Evolutionary conservation across 2,329 filamentous ascomycete species (phyloP).

Genomic region (Aspergillus transmontanensis): DNA sequence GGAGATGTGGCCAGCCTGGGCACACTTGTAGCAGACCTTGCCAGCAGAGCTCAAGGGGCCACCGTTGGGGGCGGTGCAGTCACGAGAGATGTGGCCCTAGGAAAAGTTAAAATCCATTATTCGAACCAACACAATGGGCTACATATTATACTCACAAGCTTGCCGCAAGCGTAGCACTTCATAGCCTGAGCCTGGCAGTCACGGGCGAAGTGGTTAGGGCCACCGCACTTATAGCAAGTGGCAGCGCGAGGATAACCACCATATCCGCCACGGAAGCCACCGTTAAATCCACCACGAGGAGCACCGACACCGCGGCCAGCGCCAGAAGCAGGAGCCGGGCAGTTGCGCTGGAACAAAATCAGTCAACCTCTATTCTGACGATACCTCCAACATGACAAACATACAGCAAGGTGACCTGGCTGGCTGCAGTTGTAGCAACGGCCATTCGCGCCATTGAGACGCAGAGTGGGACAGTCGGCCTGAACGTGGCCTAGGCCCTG

Average conservation of each 20-base stretch:
- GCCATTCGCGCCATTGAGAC: conserved; percentile 79
- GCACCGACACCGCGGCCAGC: conserved; percentile 67
- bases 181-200: conserved; percentile 98
- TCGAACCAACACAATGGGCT: neutral
- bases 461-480: conserved; percentile 96
- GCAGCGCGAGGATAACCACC: conserved; percentile 58
- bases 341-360: conserved; percentile 65
- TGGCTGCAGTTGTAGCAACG: conserved; percentile 98
- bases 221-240: conserved; percentile 71
- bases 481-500: conserved; percentile 98
- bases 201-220: conserved; percentile 96
- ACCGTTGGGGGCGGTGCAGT: conserved; percentile 96
- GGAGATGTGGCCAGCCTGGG: conserved; percentile 93
- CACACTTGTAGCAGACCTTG: conserved; percentile 98
- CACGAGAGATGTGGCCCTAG: conserved; percentile 81
- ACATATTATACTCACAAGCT: conserved; percentile 58
- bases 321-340: conserved; percentile 70
- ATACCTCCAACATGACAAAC: conserved; percentile 36
- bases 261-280: conserved; percentile 72
- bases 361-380: neutral
- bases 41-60: conserved; percentile 92
- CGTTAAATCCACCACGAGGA: conserved; percentile 66
- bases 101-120: conserved; percentile 5
- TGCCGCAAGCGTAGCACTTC: conserved; percentile 98
- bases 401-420: conserved; percentile 85